Evolutionary conservation across 345 rosid species (phyloP).

Genomic region (Boechera stricta): DNA sequence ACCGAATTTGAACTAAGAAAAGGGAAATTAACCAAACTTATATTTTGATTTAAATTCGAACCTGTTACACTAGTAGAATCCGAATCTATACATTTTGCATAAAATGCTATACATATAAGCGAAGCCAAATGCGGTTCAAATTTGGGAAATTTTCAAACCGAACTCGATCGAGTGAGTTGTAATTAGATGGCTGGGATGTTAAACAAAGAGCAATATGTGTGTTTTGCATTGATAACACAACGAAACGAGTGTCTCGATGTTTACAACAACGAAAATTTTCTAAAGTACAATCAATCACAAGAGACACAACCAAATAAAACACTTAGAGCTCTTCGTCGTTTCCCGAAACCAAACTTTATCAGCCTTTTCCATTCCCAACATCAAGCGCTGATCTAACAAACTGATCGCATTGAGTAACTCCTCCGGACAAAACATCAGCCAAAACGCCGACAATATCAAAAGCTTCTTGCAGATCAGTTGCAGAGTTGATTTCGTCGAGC

Average conservation of each 20-base stretch:
- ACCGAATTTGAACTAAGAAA: not conserved
- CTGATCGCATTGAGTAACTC: slow-evolving; percentile 67
- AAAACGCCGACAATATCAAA: slow-evolving; percentile 82
- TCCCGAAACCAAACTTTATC: slow-evolving; percentile 35
- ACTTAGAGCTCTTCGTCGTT: slow-evolving; percentile 27
- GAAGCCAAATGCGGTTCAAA: not conserved
- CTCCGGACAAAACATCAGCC: slow-evolving; percentile 77
- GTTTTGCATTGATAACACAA: slow-evolving; percentile 30
- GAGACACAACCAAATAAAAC: slow-evolving; percentile 18
- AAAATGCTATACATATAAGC: not conserved
- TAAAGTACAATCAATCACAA: slow-evolving; percentile 21
- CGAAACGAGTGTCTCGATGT: slow-evolving; percentile 14
- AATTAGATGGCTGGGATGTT: slow-evolving; percentile 1
- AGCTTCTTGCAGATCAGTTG: slow-evolving; percentile 83
- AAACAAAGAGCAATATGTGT: slow-evolving; percentile 38
- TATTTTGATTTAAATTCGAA: not conserved
- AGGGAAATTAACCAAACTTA: not conserved
- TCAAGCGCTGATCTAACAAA: slow-evolving; percentile 75
- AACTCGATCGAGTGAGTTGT: not conserved
- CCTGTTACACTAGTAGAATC: too few species aligned
- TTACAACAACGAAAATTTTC: slow-evolving; percentile 26
- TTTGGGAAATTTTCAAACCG: not conserved
- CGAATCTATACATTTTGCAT: not conserved
- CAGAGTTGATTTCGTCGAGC: slow-evolving; percentile 82
- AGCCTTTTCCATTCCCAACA: slow-evolving; percentile 70